Conservation (phyloP, 1,139 yeast species). For the Ogataea hybrid region DNA sequence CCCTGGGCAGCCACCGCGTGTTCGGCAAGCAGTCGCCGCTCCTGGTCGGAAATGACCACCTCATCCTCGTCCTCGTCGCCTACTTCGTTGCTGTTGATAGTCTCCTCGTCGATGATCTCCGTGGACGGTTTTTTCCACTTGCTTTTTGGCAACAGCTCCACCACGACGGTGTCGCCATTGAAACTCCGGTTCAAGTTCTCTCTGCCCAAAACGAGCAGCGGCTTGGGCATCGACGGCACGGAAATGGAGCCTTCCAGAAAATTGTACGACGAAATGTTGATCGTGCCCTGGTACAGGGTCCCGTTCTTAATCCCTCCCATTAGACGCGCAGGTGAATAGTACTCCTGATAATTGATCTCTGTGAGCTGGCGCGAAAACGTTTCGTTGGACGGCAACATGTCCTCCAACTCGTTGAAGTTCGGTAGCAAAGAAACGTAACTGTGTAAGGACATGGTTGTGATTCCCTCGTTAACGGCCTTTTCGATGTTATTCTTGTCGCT, state of each 20-base stretch:
- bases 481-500: slow-evolving; percentile 71
- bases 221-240: slow-evolving; percentile 73
- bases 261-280: slow-evolving; percentile 81
- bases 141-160: slow-evolving; percentile 80
- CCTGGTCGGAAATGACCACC: slow-evolving; percentile 65
- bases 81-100: slow-evolving; percentile 57
- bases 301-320: slow-evolving; percentile 92
- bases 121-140: slow-evolving; percentile 89
- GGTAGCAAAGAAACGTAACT: slow-evolving; percentile 73
- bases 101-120: slow-evolving; percentile 73
- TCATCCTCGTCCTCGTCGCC: slow-evolving; percentile 54
- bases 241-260: slow-evolving; percentile 84
- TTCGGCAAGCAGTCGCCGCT: slow-evolving; percentile 69
- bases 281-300: slow-evolving; percentile 79
- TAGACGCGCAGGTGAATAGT: slow-evolving; percentile 75
- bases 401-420: slow-evolving; percentile 74
- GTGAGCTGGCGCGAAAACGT: slow-evolving; percentile 36
- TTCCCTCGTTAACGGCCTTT: slow-evolving; percentile 54
- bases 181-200: slow-evolving; percentile 87
- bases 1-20: slow-evolving; percentile 69
- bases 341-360: slow-evolving; percentile 70
- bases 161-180: slow-evolving; percentile 88
- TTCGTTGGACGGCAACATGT: slow-evolving; percentile 64
- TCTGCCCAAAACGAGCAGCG: slow-evolving; percentile 78
- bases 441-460: slow-evolving; percentile 54